Evolutionary conservation across 148 eudicot genomes (phyloP).

Genomic region (Salicornia ramosissima): DNA sequence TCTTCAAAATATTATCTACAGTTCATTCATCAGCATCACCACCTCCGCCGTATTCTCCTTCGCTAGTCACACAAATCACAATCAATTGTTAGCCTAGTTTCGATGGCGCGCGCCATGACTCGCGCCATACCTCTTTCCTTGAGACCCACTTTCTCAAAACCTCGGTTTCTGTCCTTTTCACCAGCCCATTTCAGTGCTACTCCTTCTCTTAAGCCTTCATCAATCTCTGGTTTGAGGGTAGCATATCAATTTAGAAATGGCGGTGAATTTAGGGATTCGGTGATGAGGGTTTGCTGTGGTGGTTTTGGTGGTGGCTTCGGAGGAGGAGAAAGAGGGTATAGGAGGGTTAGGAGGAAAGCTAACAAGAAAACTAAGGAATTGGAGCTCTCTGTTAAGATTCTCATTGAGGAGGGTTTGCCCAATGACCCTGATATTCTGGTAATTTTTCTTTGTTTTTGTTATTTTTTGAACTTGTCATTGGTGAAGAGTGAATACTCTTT

Average conservation of each 20-base stretch:
- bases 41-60: too few relatives aligned
- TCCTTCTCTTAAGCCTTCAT: conserved; percentile 15
- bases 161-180: conserved; percentile 15
- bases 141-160: conserved; percentile 9
- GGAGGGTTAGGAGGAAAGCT: conserved; percentile 39
- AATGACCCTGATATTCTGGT: conserved; percentile 82
- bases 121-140: conserved; percentile 38
- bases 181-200: conserved; percentile 23
- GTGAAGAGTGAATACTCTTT: not conserved
- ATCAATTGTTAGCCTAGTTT: not conserved
- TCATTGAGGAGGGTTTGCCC: conserved; percentile 81
- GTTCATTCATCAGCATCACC: too few relatives aligned
- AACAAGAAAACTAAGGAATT: conserved; percentile 52
- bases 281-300: conserved; percentile 30
- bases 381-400: conserved; percentile 65
- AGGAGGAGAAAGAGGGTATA: conserved; percentile 53
- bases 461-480: not conserved
- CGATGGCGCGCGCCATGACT: conserved; percentile 57
- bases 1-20: too few relatives aligned
- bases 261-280: conserved; percentile 17
- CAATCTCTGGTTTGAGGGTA: conserved; percentile 31
- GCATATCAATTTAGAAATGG: conserved; percentile 13
- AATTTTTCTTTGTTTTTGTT: not conserved
- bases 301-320: conserved; percentile 19
- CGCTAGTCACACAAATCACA: too few relatives aligned